phyloP scores from a whole-genome alignment of 495 filamentous ascomycete genomes.

The Penicillium atrosanguineum region DNA sequence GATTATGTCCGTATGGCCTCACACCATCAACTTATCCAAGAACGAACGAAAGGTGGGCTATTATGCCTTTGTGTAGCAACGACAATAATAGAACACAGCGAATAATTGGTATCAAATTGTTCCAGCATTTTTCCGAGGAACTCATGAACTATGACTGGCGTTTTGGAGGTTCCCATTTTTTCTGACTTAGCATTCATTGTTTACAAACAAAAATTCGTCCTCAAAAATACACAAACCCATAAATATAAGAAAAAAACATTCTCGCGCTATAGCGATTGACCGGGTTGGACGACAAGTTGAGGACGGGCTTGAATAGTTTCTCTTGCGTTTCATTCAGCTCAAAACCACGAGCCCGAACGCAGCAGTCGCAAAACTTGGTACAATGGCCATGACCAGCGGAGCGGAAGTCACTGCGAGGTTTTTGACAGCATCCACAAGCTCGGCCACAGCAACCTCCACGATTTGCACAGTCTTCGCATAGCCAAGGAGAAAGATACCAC shows the following conservation, averaged over 20 bases:
- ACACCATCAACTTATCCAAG: too few relatives aligned
- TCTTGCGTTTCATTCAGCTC: neutral
- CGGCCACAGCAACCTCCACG: slow-evolving; percentile 1
- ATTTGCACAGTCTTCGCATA: slow-evolving; percentile 1
- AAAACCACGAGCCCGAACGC: neutral
- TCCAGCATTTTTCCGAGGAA: too few relatives aligned
- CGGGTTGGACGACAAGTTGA: neutral
- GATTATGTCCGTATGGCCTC: too few relatives aligned
- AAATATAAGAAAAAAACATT: too few relatives aligned
- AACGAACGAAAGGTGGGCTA: neutral
- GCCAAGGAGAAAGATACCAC: neutral
- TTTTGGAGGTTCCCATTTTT: too few relatives aligned
- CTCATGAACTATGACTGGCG: too few relatives aligned
- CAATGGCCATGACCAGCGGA: neutral
- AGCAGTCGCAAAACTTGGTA: slow-evolving; percentile 1
- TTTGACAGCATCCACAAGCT: slow-evolving; percentile 1
- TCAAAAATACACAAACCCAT: too few relatives aligned
- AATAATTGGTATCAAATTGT: too few relatives aligned
- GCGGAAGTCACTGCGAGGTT: neutral
- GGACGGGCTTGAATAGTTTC: neutral
- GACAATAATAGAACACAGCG: too few relatives aligned
- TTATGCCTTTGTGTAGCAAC: slow-evolving; percentile 12
- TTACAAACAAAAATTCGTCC: too few relatives aligned
- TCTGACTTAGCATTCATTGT: too few relatives aligned
- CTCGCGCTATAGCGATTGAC: too few relatives aligned